These are phyloP conservation scores for Periglandula ipomoeae DNA, from an alignment of 2,329 filamentous ascomycete genomes.

Conservation along the genomic window DNA sequence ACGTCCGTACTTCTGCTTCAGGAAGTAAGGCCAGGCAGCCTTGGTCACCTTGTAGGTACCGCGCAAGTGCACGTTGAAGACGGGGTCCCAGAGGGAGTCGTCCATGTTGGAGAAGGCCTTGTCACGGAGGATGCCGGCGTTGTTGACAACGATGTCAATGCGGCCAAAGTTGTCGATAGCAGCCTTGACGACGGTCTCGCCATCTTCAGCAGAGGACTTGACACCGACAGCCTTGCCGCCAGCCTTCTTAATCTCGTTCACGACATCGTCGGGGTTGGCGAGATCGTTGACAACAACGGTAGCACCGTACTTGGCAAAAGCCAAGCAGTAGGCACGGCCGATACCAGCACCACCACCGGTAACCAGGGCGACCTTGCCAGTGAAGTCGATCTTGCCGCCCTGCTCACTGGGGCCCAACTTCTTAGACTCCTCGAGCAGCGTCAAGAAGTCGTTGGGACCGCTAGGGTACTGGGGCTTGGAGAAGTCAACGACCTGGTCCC, in stretches of 20 bases:
- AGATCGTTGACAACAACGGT: conserved; percentile 92
- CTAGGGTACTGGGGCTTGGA: conserved; percentile 68
- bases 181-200: conserved; percentile 81
- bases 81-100: conserved; percentile 84
- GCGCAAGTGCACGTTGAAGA: conserved; percentile 84
- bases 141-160: conserved; percentile 94
- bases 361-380: conserved; percentile 74
- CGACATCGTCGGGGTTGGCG: conserved; percentile 81
- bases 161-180: conserved; percentile 91
- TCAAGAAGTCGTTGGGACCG: conserved; percentile 81
- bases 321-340: conserved; percentile 80
- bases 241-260: conserved; percentile 81
- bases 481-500: conserved; percentile 82
- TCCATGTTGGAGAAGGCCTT: conserved; percentile 99
- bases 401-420: conserved; percentile 64
- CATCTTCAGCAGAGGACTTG: conserved; percentile 89
- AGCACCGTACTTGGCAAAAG: conserved; percentile 76
- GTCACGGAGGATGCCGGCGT: conserved; percentile 93
- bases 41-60: conserved; percentile 97
- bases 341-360: conserved; percentile 87
- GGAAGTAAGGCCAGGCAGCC: conserved; percentile 93
- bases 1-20: conserved; percentile 98
- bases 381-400: conserved; percentile 70
- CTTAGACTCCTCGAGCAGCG: conserved; percentile 72
- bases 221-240: conserved; percentile 88